These are phyloP conservation scores for Alternaria arborescens DNA, from an alignment of 2,329 filamentous ascomycete genomes.

Conservation along the genomic window DNA sequence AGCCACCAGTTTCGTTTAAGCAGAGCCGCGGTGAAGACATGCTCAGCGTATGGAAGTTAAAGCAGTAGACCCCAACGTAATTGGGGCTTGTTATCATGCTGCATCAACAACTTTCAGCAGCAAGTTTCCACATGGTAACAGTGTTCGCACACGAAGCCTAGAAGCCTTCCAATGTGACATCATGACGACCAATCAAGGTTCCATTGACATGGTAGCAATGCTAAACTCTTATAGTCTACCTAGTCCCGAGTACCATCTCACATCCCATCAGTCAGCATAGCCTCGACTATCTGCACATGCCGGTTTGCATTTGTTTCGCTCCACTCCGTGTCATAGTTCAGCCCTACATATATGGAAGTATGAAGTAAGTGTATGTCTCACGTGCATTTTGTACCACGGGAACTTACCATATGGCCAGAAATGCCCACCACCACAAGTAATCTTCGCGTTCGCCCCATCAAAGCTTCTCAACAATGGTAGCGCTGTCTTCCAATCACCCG, in stretches of 20 bases:
- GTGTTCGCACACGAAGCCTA: background rate
- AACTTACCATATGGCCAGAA: constrained; percentile 44
- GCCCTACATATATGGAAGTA: constrained; percentile 2
- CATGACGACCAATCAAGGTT: background rate
- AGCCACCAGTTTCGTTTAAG: constrained; percentile 27
- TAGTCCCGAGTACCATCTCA: constrained; percentile 7
- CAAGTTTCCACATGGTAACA: background rate
- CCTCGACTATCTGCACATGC: constrained; percentile 45
- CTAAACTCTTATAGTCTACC: background rate
- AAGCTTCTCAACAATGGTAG: constrained; percentile 42
- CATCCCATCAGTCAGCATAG: constrained; percentile 47
- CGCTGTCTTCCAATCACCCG: constrained; percentile 45
- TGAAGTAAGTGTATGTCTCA: background rate
- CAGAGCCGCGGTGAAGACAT: constrained; percentile 26
- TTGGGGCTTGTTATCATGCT: background rate
- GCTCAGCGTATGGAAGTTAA: constrained; percentile 29
- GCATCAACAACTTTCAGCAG: background rate
- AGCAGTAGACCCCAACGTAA: constrained; percentile 3
- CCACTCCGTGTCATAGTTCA: constrained; percentile 49
- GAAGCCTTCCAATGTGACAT: background rate
- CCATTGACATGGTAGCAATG: background rate
- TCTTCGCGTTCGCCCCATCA: constrained; percentile 41
- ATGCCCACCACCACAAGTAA: constrained; percentile 44
- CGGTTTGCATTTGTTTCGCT: constrained; percentile 47
- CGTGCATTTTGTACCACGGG: background rate